phyloP scores from a whole-genome alignment of 345 rosid genomes.

The Luvunga scandens region DNA sequence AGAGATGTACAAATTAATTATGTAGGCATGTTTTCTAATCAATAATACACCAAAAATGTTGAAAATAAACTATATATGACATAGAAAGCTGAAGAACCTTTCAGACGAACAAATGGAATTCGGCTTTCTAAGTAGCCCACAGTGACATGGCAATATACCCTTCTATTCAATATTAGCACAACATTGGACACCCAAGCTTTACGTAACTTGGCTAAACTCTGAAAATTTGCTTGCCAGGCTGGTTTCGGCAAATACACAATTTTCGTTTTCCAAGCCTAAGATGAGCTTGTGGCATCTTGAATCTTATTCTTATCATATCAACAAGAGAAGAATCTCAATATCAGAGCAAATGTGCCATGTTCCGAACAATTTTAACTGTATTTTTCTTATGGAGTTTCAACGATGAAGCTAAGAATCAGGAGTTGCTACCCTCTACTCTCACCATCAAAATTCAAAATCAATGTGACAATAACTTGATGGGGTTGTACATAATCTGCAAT shows the following conservation, averaged over 20 bases:
- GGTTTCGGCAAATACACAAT: background rate
- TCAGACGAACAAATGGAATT: background rate
- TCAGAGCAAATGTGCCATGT: too few relatives aligned
- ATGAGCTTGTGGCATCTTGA: background rate
- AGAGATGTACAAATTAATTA: background rate
- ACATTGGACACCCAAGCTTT: background rate
- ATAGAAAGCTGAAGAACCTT: background rate
- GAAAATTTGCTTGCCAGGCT: background rate
- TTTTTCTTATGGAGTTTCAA: background rate
- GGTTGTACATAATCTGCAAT: background rate
- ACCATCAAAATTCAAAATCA: background rate
- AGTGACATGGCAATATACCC: background rate
- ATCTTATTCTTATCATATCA: background rate
- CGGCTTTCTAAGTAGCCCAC: background rate
- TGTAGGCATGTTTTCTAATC: background rate
- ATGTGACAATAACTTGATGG: background rate
- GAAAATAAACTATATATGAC: background rate
- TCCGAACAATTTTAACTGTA: background rate
- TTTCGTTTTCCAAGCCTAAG: background rate
- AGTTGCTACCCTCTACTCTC: background rate
- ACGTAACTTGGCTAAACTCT: background rate
- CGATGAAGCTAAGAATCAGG: background rate
- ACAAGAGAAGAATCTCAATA: background rate
- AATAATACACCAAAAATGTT: background rate
- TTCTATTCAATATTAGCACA: background rate